Percentiles rank a stretch among this genome's conserved stretches.
phyloP scores from a whole-genome alignment of 306 rosid species.

The Cucurbita pepo region DNA sequence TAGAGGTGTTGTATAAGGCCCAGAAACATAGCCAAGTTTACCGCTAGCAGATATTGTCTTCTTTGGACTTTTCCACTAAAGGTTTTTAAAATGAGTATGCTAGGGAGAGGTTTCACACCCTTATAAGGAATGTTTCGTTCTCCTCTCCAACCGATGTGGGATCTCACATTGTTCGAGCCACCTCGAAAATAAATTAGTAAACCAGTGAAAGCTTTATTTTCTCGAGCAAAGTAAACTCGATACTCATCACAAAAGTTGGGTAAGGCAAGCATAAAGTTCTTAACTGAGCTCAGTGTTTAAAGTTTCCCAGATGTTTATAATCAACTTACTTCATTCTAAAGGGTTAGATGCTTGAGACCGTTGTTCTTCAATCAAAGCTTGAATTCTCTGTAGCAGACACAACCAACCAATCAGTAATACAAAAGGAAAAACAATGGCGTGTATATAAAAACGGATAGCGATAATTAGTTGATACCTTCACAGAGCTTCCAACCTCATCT shows the following conservation, averaged over 20 bases:
- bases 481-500: slow-evolving; percentile 84
- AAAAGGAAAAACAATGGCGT: not conserved
- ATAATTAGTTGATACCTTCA: slow-evolving; percentile 40
- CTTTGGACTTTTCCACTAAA: too few relatives aligned
- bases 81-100: too few relatives aligned
- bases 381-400: slow-evolving; percentile 52
- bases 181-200: not conserved
- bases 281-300: too few relatives aligned
- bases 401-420: slow-evolving; percentile 17
- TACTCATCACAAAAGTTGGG: not conserved
- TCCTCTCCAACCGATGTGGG: too few relatives aligned
- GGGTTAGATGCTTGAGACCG: slow-evolving; percentile 34
- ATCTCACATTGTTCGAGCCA: not conserved
- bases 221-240: not conserved
- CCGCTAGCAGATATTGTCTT: too few relatives aligned
- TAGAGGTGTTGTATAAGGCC: too few relatives aligned
- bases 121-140: too few relatives aligned
- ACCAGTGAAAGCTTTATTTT: not conserved
- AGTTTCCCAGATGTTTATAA: not conserved
- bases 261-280: not conserved
- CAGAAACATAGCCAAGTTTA: too few relatives aligned
- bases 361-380: slow-evolving; percentile 48
- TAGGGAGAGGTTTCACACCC: too few relatives aligned
- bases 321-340: slow-evolving; percentile 32
- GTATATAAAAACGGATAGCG: not conserved